phyloP scores from a whole-genome alignment of 2,329 filamentous ascomycete species.

The Hypoxylon sp. region DNA sequence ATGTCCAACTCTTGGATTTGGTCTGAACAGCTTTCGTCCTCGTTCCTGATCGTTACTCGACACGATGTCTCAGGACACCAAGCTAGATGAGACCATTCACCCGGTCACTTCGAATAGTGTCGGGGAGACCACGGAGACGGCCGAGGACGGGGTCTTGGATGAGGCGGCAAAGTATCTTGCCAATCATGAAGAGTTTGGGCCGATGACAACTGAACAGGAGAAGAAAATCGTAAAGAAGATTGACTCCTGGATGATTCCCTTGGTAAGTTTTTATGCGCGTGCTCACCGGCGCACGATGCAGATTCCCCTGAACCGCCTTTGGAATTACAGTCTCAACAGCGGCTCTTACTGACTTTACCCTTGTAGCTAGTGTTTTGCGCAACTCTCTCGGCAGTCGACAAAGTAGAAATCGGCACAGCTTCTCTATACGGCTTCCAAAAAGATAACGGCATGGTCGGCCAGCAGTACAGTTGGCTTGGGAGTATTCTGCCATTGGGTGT shows the following conservation, averaged over 20 bases:
- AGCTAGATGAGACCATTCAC: conserved; percentile 5
- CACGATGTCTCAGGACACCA: conserved; percentile 23
- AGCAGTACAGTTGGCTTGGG: conserved; percentile 47
- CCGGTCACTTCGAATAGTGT: conserved; percentile 17
- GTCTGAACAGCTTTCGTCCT: neutral
- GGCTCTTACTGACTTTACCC: conserved; percentile 1
- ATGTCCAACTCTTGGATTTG: neutral
- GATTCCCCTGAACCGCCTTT: neutral
- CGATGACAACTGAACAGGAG: conserved; percentile 44
- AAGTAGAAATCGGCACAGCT: conserved; percentile 46
- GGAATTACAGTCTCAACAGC: neutral
- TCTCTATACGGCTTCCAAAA: conserved; percentile 47
- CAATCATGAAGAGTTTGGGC: conserved; percentile 33
- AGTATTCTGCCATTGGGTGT: conserved; percentile 44
- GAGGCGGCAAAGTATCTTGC: conserved; percentile 38
- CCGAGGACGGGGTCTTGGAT: conserved; percentile 30
- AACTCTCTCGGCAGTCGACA: conserved; percentile 46
- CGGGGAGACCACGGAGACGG: conserved; percentile 25
- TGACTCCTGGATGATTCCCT: conserved; percentile 41
- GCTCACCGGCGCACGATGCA: neutral
- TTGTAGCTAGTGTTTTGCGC: conserved; percentile 41
- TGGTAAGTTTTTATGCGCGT: conserved; percentile 29
- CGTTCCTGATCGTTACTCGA: neutral
- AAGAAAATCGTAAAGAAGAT: conserved; percentile 42
- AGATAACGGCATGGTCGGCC: conserved; percentile 46